Percentiles rank a stretch among this genome's conserved stretches.
Conservation (phyloP, 345 rosid genomes). For the Syzygium aqueum region DNA sequence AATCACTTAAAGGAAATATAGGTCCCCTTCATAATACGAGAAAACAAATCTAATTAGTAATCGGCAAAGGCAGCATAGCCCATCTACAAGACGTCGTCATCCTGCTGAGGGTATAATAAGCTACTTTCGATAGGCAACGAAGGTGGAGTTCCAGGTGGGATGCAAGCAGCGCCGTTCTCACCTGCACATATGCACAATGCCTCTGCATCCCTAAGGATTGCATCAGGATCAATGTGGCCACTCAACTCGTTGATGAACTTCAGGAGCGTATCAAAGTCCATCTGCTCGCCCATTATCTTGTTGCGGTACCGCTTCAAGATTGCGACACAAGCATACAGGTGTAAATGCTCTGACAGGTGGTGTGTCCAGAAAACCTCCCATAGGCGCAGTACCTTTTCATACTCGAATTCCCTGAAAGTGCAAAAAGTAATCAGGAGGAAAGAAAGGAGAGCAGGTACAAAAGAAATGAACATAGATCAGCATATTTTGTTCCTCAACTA, state of each 20-base stretch:
- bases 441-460: neutral
- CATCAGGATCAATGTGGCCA: constrained; percentile 66
- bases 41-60: neutral
- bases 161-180: constrained; percentile 81
- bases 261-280: constrained; percentile 94
- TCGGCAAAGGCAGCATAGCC: neutral
- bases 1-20: neutral
- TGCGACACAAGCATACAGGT: constrained; percentile 77
- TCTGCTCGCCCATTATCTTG: constrained; percentile 82
- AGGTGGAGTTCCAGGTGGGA: constrained; percentile 95
- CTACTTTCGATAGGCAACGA: constrained; percentile 60
- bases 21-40: neutral
- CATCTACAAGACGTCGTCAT: constrained; percentile 48
- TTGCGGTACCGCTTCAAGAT: constrained; percentile 78
- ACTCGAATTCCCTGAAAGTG: constrained; percentile 73
- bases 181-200: constrained; percentile 93
- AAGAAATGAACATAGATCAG: neutral
- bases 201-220: constrained; percentile 78
- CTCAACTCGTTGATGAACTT: constrained; percentile 93
- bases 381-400: constrained; percentile 59
- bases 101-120: constrained; percentile 45
- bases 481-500: neutral
- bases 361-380: constrained; percentile 99
- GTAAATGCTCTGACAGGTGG: constrained; percentile 79
- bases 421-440: neutral